A percentile compares a stretch with the other conserved stretches of the same genome.
These are phyloP conservation scores for Setaria italica DNA, from an alignment of 202 grass and related monocot genomes.

Conservation along the genomic window DNA sequence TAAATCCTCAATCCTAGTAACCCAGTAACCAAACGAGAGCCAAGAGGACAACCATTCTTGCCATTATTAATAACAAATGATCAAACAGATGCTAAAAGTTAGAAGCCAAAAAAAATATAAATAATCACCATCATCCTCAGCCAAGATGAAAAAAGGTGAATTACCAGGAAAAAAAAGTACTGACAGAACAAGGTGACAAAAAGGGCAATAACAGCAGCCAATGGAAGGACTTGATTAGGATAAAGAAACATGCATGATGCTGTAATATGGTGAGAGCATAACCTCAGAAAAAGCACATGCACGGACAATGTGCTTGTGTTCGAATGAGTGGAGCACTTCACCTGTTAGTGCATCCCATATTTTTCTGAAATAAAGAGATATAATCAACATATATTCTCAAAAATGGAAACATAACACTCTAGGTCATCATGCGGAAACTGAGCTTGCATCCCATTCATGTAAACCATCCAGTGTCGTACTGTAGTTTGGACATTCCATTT, in stretches of 20 bases:
- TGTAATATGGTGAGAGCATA: slow-evolving; percentile 26
- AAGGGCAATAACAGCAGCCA: slow-evolving; percentile 4
- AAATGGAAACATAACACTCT: neutral
- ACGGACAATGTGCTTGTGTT: slow-evolving; percentile 88
- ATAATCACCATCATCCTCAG: neutral
- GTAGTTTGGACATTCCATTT: neutral
- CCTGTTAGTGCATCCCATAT: slow-evolving; percentile 85
- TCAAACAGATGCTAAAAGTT: neutral
- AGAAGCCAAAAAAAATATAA: neutral
- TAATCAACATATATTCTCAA: slow-evolving; percentile 25
- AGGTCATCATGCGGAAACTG: neutral
- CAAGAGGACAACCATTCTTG: neutral
- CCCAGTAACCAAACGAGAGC: neutral
- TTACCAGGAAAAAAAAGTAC: neutral
- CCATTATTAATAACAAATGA: slow-evolving; percentile 20
- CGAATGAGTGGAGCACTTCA: slow-evolving; percentile 77
- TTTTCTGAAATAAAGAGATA: slow-evolving; percentile 59
- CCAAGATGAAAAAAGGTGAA: neutral
- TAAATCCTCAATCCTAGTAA: slow-evolving; percentile 1
- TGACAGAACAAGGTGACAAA: neutral
- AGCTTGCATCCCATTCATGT: neutral
- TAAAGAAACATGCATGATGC: neutral
- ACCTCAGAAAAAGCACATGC: slow-evolving; percentile 92
- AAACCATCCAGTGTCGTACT: slow-evolving; percentile 5
- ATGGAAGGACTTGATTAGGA: slow-evolving; percentile 5